phyloP scores from a whole-genome alignment of 2,329 filamentous ascomycete species.

The Botrytis pseudocinerea region DNA sequence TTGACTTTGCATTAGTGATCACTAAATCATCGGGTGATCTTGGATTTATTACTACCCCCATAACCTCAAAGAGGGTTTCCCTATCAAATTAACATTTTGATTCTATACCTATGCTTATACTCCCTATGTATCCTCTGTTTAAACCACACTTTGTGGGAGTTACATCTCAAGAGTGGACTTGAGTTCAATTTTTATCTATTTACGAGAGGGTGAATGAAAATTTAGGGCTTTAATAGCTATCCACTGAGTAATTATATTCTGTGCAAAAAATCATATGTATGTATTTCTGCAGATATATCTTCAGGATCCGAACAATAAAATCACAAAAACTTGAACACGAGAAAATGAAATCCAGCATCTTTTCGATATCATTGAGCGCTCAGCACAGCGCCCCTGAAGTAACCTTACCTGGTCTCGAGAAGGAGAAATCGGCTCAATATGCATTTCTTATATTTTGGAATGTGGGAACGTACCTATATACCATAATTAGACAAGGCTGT shows the following conservation, averaged over 20 bases:
- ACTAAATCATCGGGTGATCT: background rate
- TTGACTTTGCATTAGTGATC: background rate
- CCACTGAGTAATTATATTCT: background rate
- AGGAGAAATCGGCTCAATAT: fast-evolving
- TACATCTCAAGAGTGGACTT: background rate
- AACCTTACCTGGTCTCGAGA: background rate
- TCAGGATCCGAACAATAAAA: background rate
- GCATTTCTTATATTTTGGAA: fast-evolving
- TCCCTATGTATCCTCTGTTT: no score
- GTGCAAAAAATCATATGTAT: background rate
- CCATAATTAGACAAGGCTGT: no score
- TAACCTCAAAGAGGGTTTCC: background rate
- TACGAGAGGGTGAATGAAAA: background rate
- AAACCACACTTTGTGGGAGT: no score
- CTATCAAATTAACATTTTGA: no score
- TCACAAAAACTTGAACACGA: no score
- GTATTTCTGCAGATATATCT: background rate
- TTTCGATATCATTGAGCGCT: background rate
- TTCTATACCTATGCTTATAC: no score
- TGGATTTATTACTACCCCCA: background rate
- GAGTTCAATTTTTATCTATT: background rate
- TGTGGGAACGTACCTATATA: background rate
- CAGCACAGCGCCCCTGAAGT: background rate
- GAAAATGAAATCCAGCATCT: background rate
- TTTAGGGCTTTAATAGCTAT: background rate